Evolutionary conservation across 768 basidiomycete genomes (phyloP).

Genomic region (Pleurotus citrinopileatus): DNA sequence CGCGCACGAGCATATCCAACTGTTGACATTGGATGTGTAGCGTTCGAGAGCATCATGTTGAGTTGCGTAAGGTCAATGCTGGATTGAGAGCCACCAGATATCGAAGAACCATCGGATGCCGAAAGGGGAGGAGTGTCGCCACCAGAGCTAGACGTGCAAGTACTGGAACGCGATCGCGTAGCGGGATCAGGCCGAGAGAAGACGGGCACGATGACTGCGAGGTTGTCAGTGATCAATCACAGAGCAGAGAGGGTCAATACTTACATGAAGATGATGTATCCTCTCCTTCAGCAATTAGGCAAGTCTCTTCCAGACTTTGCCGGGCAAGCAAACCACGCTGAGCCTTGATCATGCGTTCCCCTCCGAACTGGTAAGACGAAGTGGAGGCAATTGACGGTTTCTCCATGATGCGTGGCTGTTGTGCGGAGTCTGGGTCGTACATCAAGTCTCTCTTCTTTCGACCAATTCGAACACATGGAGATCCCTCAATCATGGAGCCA

Average conservation of each 20-base stretch:
- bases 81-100: slow-evolving; percentile 72
- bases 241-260: slow-evolving; percentile 33
- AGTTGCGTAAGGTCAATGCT: slow-evolving; percentile 72
- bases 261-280: slow-evolving; percentile 52
- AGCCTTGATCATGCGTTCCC: slow-evolving; percentile 66
- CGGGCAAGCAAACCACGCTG: slow-evolving; percentile 59
- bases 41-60: slow-evolving; percentile 51
- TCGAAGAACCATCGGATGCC: slow-evolving; percentile 62
- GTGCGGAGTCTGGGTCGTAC: slow-evolving; percentile 36
- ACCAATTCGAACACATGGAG: slow-evolving; percentile 65
- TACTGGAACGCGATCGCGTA: slow-evolving; percentile 62
- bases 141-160: slow-evolving; percentile 66
- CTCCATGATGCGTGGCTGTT: slow-evolving; percentile 48
- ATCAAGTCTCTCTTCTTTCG: slow-evolving; percentile 34
- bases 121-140: slow-evolving; percentile 72
- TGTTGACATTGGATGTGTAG: slow-evolving; percentile 47
- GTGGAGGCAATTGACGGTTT: slow-evolving; percentile 69
- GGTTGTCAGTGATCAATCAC: slow-evolving; percentile 11
- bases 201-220: slow-evolving; percentile 36
- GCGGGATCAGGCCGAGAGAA: slow-evolving; percentile 58
- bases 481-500: slow-evolving; percentile 62
- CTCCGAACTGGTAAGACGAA: slow-evolving; percentile 60
- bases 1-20: slow-evolving; percentile 25
- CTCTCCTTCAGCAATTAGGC: slow-evolving; percentile 64
- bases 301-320: slow-evolving; percentile 66